Percentiles rank a stretch among this genome's conserved stretches.
phyloP scores from a whole-genome alignment of 306 rosid genomes.

The Begonia fuchsioides region DNA sequence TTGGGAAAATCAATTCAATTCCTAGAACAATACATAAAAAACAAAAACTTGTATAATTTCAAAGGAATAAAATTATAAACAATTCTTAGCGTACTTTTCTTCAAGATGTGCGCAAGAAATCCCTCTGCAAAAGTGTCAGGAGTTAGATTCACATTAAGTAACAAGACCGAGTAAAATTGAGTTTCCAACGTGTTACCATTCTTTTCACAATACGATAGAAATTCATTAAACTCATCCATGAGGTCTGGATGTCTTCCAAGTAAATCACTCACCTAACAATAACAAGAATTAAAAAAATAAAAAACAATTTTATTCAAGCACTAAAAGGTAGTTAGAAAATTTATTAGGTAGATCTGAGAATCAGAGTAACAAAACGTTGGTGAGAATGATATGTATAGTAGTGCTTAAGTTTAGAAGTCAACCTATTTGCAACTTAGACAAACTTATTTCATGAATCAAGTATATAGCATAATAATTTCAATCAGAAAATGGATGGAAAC shows the following conservation, averaged over 20 bases:
- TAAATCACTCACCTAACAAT: conserved; percentile 68
- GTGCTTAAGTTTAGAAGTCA: too few species aligned
- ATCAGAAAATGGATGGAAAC: too few species aligned
- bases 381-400: too few species aligned
- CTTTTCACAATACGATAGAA: conserved; percentile 79
- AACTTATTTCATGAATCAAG: too few species aligned
- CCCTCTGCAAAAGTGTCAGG: conserved; percentile 55
- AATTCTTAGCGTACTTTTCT: conserved; percentile 54
- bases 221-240: conserved; percentile 81
- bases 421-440: too few species aligned
- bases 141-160: not conserved
- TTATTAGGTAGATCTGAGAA: too few species aligned
- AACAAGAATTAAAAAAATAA: conserved; percentile 7
- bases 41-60: conserved; percentile 7
- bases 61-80: not conserved
- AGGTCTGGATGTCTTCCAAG: conserved; percentile 87
- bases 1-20: not conserved
- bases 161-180: not conserved
- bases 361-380: too few species aligned
- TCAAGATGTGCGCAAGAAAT: conserved; percentile 83
- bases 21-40: not conserved
- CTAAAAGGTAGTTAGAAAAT: too few species aligned
- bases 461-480: too few species aligned
- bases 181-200: conserved; percentile 38
- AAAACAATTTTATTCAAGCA: not conserved